A percentile compares a stretch with the other conserved stretches of the same genome.
Conservation (phyloP, 176 grass and related monocot genomes). For the Cenchrus fungigraminus region DNA sequence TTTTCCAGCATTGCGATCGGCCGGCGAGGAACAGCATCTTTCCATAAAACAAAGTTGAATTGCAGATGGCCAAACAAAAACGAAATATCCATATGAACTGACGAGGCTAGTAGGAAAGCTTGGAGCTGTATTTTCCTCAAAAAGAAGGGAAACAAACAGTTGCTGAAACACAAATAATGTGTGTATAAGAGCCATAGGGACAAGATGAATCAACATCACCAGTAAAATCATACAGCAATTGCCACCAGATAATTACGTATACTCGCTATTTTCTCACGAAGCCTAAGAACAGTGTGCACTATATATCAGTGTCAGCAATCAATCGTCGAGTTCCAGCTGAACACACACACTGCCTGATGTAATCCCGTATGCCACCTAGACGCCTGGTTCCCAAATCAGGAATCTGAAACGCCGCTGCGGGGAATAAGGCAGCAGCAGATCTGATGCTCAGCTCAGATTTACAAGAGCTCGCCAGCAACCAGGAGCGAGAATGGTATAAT, state of each 20-base stretch:
- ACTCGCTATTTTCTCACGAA: background rate
- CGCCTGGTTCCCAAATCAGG: constrained; percentile 24
- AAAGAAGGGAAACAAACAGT: no score
- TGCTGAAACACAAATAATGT: no score
- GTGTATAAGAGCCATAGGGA: background rate
- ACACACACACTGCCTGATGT: constrained; percentile 70
- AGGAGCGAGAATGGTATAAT: background rate
- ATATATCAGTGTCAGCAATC: background rate
- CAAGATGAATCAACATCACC: no score
- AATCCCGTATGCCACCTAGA: constrained; percentile 86
- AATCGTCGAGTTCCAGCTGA: constrained; percentile 28
- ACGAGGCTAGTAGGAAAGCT: no score
- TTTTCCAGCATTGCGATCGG: background rate
- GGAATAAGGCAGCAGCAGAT: background rate
- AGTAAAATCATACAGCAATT: background rate
- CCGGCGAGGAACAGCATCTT: background rate
- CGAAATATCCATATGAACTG: background rate
- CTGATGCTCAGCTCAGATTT: constrained; percentile 35
- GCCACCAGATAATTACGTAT: background rate
- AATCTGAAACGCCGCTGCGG: constrained; percentile 5
- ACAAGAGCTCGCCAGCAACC: constrained; percentile 39
- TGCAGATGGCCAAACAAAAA: no score
- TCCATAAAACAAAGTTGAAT: background rate
- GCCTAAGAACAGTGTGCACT: constrained; percentile 20
- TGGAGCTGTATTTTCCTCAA: no score